Evolutionary conservation across 108 stramenopile species (phyloP).

Genomic region (Aurantiochytrium sp.): DNA sequence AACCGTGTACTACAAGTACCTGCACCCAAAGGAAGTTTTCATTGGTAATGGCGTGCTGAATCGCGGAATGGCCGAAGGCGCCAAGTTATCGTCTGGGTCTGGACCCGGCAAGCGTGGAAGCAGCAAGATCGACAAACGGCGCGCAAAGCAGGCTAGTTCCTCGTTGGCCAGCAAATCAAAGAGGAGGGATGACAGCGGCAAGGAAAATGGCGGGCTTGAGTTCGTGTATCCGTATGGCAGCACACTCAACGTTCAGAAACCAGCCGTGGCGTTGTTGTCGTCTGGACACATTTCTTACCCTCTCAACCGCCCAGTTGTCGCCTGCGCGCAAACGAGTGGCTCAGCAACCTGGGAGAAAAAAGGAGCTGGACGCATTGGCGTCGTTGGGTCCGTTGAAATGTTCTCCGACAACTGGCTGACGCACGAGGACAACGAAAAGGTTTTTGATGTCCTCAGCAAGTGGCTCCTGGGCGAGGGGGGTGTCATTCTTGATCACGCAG

Average conservation of each 20-base stretch:
- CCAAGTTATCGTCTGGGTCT: neutral
- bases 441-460: constrained; percentile 53
- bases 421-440: constrained; percentile 62
- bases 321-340: neutral
- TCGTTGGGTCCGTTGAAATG: constrained; percentile 59
- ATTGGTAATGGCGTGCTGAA: constrained; percentile 64
- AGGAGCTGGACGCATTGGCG: constrained; percentile 51
- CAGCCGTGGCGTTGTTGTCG: constrained; percentile 54
- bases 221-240: constrained; percentile 73
- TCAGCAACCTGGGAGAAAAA: neutral
- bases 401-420: constrained; percentile 68
- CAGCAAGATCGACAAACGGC: neutral
- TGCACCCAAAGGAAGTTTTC: constrained; percentile 70
- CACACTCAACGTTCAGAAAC: constrained; percentile 53
- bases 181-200: neutral
- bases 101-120: neutral
- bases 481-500: constrained; percentile 18
- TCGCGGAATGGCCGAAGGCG: constrained; percentile 40
- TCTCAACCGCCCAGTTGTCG: constrained; percentile 63
- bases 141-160: neutral
- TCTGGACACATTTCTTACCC: constrained; percentile 69
- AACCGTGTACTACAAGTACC: constrained; percentile 62
- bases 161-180: neutral
- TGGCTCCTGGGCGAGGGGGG: constrained; percentile 44
- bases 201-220: constrained; percentile 23